phyloP scores from a whole-genome alignment of 192 early-diverging fungal species.

The Mortierella hygrophila region DNA sequence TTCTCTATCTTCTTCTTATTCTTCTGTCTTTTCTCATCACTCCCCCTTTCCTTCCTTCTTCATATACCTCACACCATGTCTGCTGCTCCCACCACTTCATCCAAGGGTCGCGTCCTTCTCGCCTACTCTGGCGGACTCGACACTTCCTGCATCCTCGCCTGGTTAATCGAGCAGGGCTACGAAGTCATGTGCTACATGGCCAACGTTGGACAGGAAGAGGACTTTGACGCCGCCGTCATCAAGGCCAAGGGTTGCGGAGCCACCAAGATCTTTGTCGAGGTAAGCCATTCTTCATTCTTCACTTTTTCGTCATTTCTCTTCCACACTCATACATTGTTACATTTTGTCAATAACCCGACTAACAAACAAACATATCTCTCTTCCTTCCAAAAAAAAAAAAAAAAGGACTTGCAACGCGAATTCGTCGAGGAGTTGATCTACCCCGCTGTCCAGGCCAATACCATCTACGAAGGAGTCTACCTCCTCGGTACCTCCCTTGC shows the following conservation, averaged over 20 bases:
- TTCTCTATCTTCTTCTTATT: neutral
- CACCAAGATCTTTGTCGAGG: conserved; percentile 94
- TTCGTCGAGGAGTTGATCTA: conserved; percentile 95
- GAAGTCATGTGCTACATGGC: conserved; percentile 98
- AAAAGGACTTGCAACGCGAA: conserved; percentile 89
- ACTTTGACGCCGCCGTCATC: conserved; percentile 92
- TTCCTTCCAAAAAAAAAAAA: neutral
- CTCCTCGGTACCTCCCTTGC: conserved; percentile 98
- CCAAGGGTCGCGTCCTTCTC: conserved; percentile 90
- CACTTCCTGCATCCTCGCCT: conserved; percentile 99
- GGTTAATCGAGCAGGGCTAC: conserved; percentile 98
- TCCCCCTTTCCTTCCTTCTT: neutral
- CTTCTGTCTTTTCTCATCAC: neutral
- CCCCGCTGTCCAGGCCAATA: conserved; percentile 95
- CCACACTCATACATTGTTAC: too few relatives aligned
- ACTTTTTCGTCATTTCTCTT: neutral
- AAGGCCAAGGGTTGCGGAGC: conserved; percentile 97
- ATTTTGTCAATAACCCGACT: neutral
- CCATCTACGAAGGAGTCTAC: conserved; percentile 95
- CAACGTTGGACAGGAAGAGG: conserved; percentile 98
- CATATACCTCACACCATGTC: conserved; percentile 21
- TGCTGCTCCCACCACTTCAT: conserved; percentile 61
- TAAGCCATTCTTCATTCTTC: conserved; percentile 33
- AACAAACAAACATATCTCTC: neutral
- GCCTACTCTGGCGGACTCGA: conserved; percentile 99